A percentile compares a stretch with the other conserved stretches of the same genome.
phyloP scores from a whole-genome alignment of 108 stramenopile species.

The Chaetoceros tenuissimus region DNA sequence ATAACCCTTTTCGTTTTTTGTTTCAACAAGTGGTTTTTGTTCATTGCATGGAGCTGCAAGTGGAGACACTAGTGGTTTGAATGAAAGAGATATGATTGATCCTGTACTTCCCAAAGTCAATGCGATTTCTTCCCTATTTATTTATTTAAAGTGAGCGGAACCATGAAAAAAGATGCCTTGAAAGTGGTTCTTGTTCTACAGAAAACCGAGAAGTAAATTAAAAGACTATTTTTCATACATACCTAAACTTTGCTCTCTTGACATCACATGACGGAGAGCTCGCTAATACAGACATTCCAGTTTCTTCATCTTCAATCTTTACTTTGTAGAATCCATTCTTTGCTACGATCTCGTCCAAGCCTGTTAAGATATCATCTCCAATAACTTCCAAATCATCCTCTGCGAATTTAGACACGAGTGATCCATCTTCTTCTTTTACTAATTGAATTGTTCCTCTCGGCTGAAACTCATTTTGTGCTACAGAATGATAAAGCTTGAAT shows the following conservation, averaged over 20 bases:
- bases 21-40: constrained; percentile 17
- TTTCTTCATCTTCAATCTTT: constrained; percentile 10
- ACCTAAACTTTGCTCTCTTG: constrained; percentile 47
- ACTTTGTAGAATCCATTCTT: background rate
- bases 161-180: background rate
- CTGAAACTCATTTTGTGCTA: background rate
- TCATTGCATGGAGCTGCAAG: constrained; percentile 65
- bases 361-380: background rate
- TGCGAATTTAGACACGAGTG: background rate
- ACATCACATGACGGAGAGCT: constrained; percentile 49
- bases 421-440: background rate
- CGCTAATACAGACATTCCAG: constrained; percentile 15
- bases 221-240: background rate
- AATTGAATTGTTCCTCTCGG: background rate
- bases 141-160: no score
- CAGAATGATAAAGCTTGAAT: background rate
- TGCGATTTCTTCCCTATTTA: constrained; percentile 49
- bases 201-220: background rate
- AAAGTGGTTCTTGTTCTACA: background rate
- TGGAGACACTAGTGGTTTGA: constrained; percentile 66
- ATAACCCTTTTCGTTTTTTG: constrained; percentile 16
- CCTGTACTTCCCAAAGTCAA: constrained; percentile 47
- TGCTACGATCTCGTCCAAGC: background rate
- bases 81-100: constrained; percentile 49
- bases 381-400: background rate